Evolutionary conservation across 495 filamentous ascomycete species (phyloP), one percentile per base, ranked within the genome.

Genomic region (Jackrogersella multiformis): DNA sequence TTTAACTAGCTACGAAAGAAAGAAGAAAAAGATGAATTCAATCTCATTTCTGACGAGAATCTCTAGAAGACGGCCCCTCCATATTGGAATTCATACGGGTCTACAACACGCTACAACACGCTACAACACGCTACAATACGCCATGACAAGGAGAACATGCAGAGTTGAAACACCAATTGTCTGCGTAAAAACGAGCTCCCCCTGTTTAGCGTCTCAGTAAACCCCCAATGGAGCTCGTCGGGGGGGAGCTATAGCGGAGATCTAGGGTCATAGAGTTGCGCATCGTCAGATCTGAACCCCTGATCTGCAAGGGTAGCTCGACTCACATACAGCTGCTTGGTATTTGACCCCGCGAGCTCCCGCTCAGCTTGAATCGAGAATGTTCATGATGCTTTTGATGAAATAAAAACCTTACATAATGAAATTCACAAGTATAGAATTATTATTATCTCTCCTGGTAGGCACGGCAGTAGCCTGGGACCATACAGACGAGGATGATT

Each of bases 381-480:
- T 12, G 16, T 36, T 60, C 13, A 21, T 30, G 20, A 67, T 35
- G 52, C 20, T 13, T 2, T 46, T 26, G 2, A n/a, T 39, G 12
- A 15, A 52, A 23, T 30, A 42, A 54, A 61, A 21, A 30, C n/a
- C n/a, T n/a, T n/a, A n/a, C 36, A 54, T 34, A n/a, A 74, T 74
- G 66, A 77, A 61, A 21, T 4, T 68, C 10, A 42, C 20, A 45
- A 53, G 30, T 26, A 26, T 64, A 55, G 34, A 60, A 53, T 18
- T 76, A 1, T 46, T 56, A 18, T 16, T 69, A 52, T 44, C 57
- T 13, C 12, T 71, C 8, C 39, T 76, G 4, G 42, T 61, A 23
- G 39, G 28, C 18, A 23, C 54, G 13, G 28, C 66, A 21, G 20
- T 51, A 15, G 76, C 74, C 15, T 83, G 80, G 81, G 68, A 75